These are phyloP conservation scores for Anisogramma anomala DNA, from an alignment of 2,329 filamentous ascomycete species.

Conservation along the genomic window DNA sequence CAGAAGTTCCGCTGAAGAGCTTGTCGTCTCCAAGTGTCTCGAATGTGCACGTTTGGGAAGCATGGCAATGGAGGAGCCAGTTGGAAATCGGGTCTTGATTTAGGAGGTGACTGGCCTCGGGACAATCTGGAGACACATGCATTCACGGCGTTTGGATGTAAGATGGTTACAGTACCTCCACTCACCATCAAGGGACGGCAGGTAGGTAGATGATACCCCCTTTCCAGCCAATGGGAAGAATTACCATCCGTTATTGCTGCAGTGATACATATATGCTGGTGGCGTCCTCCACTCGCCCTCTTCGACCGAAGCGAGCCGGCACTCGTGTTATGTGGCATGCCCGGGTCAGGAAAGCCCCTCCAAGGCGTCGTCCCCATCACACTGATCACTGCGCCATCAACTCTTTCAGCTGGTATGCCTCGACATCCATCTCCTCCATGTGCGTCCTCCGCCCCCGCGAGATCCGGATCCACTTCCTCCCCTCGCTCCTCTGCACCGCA, in stretches of 20 bases:
- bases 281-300: too few species aligned
- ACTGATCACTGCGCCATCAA: slow-evolving; percentile 7
- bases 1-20: slow-evolving; percentile 6
- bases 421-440: background rate
- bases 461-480: slow-evolving; percentile 10
- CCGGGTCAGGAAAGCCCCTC: background rate
- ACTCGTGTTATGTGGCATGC: background rate
- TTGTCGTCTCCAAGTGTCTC: too few species aligned
- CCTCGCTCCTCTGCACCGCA: slow-evolving; percentile 7
- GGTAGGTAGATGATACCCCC: slow-evolving; percentile 11
- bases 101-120: background rate
- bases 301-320: background rate
- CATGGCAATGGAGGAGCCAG: too few species aligned
- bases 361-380: background rate
- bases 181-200: slow-evolving; percentile 3
- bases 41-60: too few species aligned
- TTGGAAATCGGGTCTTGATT: background rate
- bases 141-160: background rate
- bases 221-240: background rate
- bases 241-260: slow-evolving; percentile 1
- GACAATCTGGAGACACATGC: background rate
- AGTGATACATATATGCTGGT: background rate
- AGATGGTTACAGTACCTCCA: background rate
- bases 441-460: background rate
- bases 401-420: slow-evolving; percentile 9